Evolutionary conservation across 805 yeast genomes (phyloP).

Genomic region (Saitoella complicata): DNA sequence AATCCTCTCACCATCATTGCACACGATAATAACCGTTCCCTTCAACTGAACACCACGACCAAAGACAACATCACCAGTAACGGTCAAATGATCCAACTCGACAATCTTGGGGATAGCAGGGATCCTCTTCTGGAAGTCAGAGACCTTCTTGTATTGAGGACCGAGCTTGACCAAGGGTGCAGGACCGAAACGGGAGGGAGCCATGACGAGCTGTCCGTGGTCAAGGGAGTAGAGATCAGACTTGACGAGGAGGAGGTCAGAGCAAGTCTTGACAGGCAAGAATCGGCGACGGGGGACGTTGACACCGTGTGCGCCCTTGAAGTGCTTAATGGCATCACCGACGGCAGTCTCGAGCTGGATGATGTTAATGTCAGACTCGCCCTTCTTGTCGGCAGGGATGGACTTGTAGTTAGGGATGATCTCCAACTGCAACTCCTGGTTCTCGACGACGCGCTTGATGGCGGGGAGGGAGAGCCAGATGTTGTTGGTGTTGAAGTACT

Average conservation of each 20-base stretch:
- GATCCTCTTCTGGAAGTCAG: conserved; percentile 75
- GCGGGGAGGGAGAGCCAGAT: conserved; percentile 94
- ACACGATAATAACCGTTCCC: conserved; percentile 95
- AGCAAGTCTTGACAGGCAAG: conserved; percentile 94
- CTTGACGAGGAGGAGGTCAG: conserved; percentile 85
- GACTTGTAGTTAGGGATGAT: conserved; percentile 90
- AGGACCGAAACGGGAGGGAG: conserved; percentile 72
- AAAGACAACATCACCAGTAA: conserved; percentile 86
- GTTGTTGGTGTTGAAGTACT: conserved; percentile 95
- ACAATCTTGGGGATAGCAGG: conserved; percentile 92
- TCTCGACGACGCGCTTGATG: conserved; percentile 77
- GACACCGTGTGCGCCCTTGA: conserved; percentile 89
- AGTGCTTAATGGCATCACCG: conserved; percentile 97
- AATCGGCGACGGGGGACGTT: conserved; percentile 96
- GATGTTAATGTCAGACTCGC: conserved; percentile 37
- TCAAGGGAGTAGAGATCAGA: conserved; percentile 82
- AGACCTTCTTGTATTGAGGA: conserved; percentile 89
- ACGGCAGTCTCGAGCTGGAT: conserved; percentile 96
- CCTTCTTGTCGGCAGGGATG: conserved; percentile 33
- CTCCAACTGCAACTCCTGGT: conserved; percentile 69
- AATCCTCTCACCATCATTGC: conserved; percentile 91
- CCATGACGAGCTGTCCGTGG: conserved; percentile 79
- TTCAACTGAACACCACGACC: conserved; percentile 83
- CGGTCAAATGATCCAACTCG: conserved; percentile 92
- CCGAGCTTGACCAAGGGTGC: conserved; percentile 93